Base-by-base conservation (phyloP, 148 eudicot genomes). In the Rhododendron henanense region DNA sequence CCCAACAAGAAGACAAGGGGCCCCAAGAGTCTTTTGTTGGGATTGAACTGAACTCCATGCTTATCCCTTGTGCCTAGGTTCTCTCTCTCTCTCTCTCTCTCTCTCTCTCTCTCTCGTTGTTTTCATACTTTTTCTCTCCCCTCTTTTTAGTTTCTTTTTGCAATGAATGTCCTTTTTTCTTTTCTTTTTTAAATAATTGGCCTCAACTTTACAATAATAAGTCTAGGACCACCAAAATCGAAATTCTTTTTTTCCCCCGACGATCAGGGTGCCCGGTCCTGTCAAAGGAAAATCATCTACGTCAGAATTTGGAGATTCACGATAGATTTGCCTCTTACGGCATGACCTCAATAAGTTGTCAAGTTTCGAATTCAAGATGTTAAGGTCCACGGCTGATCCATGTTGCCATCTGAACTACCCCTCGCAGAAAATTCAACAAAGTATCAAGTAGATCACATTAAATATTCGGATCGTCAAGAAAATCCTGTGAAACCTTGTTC, bases 1-100 rank as follows among this genome's bases (percentile, higher is more conserved):
- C 84, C 87, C 91, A 91, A 87, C 92, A 84, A 87, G 85, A 82
- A 82, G 90, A 86, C 87, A 89, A 83, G 61, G 90, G 91, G 86
- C 18, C 76, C 85, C 79, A 84, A 81, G 69, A 51, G 55, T 33
- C 25, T 78, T 73, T 76, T 69, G 47, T 81, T 83, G 19, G 81
- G 76, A 82, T 50, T 74, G 83, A 47, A 84, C 77, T 81, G 55
- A 77, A 76, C 81, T 84, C 73, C 85, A 89, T 87, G 84, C 91
- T 89, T 89, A 88, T 87, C 90, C 78, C 85, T 31, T 88, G 44
- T 85, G 53, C 86, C 84, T 87, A 67, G 35, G 84, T 83, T 83
- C 53, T 57, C 77, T 79, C 81, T 65, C 74, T 53, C 45, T 51
- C 25, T 35, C 6, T 15, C 50, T 51, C 45, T 15, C 50, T 51